Base-by-base conservation (phyloP, 495 filamentous ascomycete genomes). In the Cladorrhinum samala region DNA sequence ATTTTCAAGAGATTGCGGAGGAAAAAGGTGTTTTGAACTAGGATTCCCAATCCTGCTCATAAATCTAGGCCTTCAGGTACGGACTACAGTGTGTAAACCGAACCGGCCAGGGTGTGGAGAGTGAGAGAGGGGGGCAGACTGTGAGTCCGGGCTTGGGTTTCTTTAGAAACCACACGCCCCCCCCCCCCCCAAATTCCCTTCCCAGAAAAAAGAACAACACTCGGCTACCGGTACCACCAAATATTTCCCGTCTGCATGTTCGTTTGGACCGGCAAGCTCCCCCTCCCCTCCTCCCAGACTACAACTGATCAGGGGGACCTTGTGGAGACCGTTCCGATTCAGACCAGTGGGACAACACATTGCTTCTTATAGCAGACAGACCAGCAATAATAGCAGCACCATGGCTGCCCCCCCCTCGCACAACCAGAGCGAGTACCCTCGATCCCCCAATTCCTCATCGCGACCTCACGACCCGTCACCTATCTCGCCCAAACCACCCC, bases 381-480 rank as follows among this genome's bases (percentile, higher is more conserved):
- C n/a, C 7, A 24, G 42, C 24, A 45, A 13, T 21, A 17, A 13
- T 21, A 52, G 62, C 61, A 62, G 57, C 60, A 74, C 58, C 61
- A 82, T 82, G 78, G 74, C 76, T 23, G 45, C 45, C 24, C 71
- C 76, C 50, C 65, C 72, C 67, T 72, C 76, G 50, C 75, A 79
- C 60, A 73, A 76, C 60, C 68, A 67, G 14, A 77, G 75, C 60
- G 67, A 68, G 13, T 77, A 72, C 55, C 69, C 76, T 59, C 77
- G 75, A 60, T 82, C 78, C 21, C 78, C 78, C 52, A 76, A 74
- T 59, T 72, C 69, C 45, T 77, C 76, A 27, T 71, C 70, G 23
- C 67, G 73, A 56, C 77, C 77, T 38, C 80, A 79, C 70, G 75
- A 77, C 59, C 77, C 78, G 50, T 76, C 77, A 24, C 74, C 77